Evolutionary conservation across 495 filamentous ascomycete genomes (phyloP).

Genomic region (Penicillium odoratum): DNA sequence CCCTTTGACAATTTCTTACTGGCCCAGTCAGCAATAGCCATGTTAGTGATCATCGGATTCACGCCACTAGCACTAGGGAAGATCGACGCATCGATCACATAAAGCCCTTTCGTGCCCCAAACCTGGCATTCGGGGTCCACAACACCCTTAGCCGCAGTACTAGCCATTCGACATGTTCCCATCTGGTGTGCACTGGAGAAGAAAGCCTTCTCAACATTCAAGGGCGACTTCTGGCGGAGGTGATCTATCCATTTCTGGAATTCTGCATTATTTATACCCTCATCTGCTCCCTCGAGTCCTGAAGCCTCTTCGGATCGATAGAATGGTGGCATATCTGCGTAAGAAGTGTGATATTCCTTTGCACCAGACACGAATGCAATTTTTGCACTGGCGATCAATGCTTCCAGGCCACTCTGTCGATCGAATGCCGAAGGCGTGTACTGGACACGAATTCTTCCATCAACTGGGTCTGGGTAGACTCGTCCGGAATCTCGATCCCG

Average conservation of each 20-base stretch:
- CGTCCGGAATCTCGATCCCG: conserved; percentile 73
- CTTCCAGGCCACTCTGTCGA: conserved; percentile 64
- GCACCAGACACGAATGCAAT: conserved; percentile 77
- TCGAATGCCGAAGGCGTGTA: conserved; percentile 73
- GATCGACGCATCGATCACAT: conserved; percentile 82
- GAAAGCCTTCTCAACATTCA: conserved; percentile 43
- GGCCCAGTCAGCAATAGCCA: conserved; percentile 68
- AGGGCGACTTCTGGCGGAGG: conserved; percentile 55
- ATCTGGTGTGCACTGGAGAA: conserved; percentile 83
- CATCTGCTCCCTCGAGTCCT: conserved; percentile 27
- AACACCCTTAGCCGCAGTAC: conserved; percentile 58
- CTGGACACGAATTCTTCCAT: conserved; percentile 61
- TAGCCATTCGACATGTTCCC: conserved; percentile 84
- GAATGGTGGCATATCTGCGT: conserved; percentile 64
- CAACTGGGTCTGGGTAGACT: conserved; percentile 71
- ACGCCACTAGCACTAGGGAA: conserved; percentile 89
- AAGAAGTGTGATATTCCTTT: conserved; percentile 66
- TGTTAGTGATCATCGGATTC: conserved; percentile 90
- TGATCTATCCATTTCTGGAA: conserved; percentile 68
- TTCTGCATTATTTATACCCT: conserved; percentile 63
- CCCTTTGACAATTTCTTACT: conserved; percentile 38
- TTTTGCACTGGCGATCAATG: conserved; percentile 69
- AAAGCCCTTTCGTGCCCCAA: conserved; percentile 73
- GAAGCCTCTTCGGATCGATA: conserved; percentile 47
- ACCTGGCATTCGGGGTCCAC: conserved; percentile 74